These are phyloP conservation scores for Fusarium sp. DNA, from an alignment of 2,329 filamentous ascomycete genomes.

Conservation along the genomic window DNA sequence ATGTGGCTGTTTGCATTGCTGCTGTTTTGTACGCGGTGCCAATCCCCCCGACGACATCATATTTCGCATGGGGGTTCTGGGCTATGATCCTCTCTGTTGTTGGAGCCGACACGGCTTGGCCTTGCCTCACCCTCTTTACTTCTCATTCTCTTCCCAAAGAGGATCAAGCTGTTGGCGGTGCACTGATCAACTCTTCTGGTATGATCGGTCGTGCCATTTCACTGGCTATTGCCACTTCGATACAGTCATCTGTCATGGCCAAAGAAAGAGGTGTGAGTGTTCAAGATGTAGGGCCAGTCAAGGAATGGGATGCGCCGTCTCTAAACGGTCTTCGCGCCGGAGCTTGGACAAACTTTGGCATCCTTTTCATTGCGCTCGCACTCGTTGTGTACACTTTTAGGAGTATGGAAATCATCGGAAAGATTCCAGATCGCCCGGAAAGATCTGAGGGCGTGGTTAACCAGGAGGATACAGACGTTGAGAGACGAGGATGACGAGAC, in stretches of 20 bases:
- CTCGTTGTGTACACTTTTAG: slow-evolving; percentile 61
- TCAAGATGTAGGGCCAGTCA: slow-evolving; percentile 55
- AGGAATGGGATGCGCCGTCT: slow-evolving; percentile 57
- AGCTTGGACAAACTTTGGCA: slow-evolving; percentile 63
- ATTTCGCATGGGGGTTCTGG: slow-evolving; percentile 74
- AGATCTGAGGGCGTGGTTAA: slow-evolving; percentile 39
- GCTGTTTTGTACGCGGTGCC: slow-evolving; percentile 72
- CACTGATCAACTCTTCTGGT: slow-evolving; percentile 73
- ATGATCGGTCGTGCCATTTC: slow-evolving; percentile 74
- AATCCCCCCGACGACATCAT: slow-evolving; percentile 68
- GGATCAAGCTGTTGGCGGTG: slow-evolving; percentile 75
- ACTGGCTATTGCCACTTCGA: slow-evolving; percentile 71
- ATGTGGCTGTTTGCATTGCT: slow-evolving; percentile 63
- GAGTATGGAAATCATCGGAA: slow-evolving; percentile 64
- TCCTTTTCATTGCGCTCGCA: slow-evolving; percentile 55
- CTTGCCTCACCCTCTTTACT: slow-evolving; percentile 72
- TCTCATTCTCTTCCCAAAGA: slow-evolving; percentile 69
- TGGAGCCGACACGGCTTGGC: slow-evolving; percentile 74
- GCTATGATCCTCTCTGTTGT: slow-evolving; percentile 74
- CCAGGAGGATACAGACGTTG: slow-evolving; percentile 28
- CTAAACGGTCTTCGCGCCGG: slow-evolving; percentile 61
- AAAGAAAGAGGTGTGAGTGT: slow-evolving; percentile 56
- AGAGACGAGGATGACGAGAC: slow-evolving; percentile 16
- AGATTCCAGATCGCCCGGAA: slow-evolving; percentile 39
- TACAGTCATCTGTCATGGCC: slow-evolving; percentile 71